Evolutionary conservation across 805 yeast genomes (phyloP).

Genomic region (Komagataella mondaviorum): DNA sequence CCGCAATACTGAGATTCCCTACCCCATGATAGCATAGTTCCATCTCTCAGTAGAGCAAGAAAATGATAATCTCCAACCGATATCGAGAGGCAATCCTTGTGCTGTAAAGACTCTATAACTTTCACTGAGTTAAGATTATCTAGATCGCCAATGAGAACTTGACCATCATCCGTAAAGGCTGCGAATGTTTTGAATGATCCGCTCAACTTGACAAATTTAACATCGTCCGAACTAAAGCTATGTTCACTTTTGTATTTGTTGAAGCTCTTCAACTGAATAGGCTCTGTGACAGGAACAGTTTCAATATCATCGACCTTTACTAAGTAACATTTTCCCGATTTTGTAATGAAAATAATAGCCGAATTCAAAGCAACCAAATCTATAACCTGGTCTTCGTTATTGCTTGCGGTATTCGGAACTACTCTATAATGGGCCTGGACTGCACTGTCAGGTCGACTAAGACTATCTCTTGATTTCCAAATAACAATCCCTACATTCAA

Average conservation of each 20-base stretch:
- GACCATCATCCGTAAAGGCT: constrained; percentile 37
- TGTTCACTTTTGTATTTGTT: constrained; percentile 16
- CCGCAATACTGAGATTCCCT: constrained; percentile 49
- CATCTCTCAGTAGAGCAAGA: constrained; percentile 46
- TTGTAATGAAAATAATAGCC: constrained; percentile 34
- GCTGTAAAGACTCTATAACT: constrained; percentile 27
- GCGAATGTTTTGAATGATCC: constrained; percentile 45
- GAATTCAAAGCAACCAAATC: constrained; percentile 48
- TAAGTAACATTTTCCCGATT: constrained; percentile 25
- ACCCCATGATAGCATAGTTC: constrained; percentile 57
- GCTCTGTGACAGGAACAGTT: constrained; percentile 4
- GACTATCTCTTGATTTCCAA: constrained; percentile 30
- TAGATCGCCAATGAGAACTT: constrained; percentile 26
- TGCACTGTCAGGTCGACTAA: constrained; percentile 8
- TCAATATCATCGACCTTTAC: constrained; percentile 16
- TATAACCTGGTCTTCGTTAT: constrained; percentile 22
- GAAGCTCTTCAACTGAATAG: constrained; percentile 16
- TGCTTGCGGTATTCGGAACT: constrained; percentile 24
- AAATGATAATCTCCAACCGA: constrained; percentile 64
- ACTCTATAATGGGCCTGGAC: constrained; percentile 25
- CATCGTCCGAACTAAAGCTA: constrained; percentile 6
- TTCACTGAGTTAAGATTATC: constrained; percentile 9
- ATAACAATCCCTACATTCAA: constrained; percentile 38
- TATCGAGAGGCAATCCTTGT: constrained; percentile 35
- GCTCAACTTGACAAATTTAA: constrained; percentile 33